Percentiles rank a stretch among this genome's conserved stretches.
These are phyloP conservation scores for Ceratocystis cubensis DNA, from an alignment of 2,329 filamentous ascomycete species.

Conservation along the genomic window DNA sequence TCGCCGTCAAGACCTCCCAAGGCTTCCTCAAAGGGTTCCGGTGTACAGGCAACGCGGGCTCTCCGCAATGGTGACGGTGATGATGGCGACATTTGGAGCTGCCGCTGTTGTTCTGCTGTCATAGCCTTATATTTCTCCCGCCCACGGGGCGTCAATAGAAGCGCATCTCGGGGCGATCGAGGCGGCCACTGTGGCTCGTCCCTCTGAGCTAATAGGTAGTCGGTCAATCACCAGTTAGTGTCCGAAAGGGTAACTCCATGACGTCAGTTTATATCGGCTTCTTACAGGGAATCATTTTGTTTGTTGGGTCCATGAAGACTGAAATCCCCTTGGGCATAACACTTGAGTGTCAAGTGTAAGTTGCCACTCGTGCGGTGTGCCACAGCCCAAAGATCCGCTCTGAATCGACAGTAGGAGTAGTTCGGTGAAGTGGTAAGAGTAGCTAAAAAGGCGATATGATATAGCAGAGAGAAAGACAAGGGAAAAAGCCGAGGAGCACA, in stretches of 20 bases:
- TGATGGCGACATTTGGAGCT: slow-evolving; percentile 53
- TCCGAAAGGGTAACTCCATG: background rate
- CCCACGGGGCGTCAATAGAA: slow-evolving; percentile 61
- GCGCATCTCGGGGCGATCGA: slow-evolving; percentile 51
- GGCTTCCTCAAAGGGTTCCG: slow-evolving; percentile 22
- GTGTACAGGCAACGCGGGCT: slow-evolving; percentile 13
- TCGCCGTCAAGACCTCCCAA: slow-evolving; percentile 28
- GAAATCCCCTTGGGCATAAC: slow-evolving; percentile 18
- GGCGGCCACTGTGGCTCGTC: slow-evolving; percentile 51
- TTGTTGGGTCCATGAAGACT: slow-evolving; percentile 19
- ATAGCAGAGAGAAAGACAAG: background rate
- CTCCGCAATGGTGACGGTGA: slow-evolving; percentile 47
- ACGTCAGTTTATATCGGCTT: slow-evolving; percentile 12
- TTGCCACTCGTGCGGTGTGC: background rate
- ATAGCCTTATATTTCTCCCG: slow-evolving; percentile 50
- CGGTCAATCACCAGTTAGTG: background rate
- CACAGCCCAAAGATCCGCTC: background rate
- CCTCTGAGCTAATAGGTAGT: slow-evolving; percentile 23
- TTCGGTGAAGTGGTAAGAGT: background rate
- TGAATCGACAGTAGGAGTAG: background rate
- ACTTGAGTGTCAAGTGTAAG: background rate
- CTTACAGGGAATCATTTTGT: slow-evolving; percentile 20
- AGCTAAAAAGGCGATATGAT: background rate
- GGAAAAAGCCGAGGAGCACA: background rate
- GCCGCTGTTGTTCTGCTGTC: slow-evolving; percentile 29